A percentile compares a stretch with the other conserved stretches of the same genome.
phyloP scores from a whole-genome alignment of 1,139 yeast genomes.

The Geotrichum aggregatum region DNA sequence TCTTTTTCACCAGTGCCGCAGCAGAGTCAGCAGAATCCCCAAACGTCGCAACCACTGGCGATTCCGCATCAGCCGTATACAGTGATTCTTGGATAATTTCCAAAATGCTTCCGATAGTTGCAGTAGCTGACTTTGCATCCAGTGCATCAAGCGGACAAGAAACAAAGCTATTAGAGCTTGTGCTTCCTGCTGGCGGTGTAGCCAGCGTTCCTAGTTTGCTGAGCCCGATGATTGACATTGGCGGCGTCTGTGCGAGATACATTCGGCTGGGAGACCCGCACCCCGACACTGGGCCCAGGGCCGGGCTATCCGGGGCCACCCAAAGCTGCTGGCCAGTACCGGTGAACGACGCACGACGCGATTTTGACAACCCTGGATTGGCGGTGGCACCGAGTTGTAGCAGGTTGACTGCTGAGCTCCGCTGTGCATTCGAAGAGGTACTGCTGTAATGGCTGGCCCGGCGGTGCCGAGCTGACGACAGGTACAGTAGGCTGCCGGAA shows the following conservation, averaged over 20 bases:
- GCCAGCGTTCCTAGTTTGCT: too few species aligned
- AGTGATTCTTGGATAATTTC: too few species aligned
- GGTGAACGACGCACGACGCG: slow-evolving; percentile 2
- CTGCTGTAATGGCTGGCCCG: slow-evolving; percentile 1
- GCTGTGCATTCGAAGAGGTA: neutral
- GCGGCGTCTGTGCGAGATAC: slow-evolving; percentile 2
- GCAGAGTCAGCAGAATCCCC: neutral
- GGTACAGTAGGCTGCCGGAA: neutral
- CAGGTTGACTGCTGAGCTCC: slow-evolving; percentile 1
- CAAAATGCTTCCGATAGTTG: neutral
- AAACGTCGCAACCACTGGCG: too few species aligned
- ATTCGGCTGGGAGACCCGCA: slow-evolving; percentile 3
- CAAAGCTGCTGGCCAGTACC: neutral
- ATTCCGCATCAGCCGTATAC: too few species aligned
- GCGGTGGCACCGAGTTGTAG: slow-evolving; percentile 1
- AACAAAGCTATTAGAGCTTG: too few species aligned
- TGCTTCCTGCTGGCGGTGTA: too few species aligned
- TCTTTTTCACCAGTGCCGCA: neutral
- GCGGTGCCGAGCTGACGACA: neutral
- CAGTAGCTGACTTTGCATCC: neutral
- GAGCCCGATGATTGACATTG: too few species aligned
- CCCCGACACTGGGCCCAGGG: slow-evolving; percentile 6
- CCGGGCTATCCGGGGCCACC: slow-evolving; percentile 3
- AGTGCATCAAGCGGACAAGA: too few species aligned
- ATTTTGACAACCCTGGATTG: neutral